phyloP scores from a whole-genome alignment of 1,284 basidiomycete genomes.

The Wallemia ichthyophaga region DNA sequence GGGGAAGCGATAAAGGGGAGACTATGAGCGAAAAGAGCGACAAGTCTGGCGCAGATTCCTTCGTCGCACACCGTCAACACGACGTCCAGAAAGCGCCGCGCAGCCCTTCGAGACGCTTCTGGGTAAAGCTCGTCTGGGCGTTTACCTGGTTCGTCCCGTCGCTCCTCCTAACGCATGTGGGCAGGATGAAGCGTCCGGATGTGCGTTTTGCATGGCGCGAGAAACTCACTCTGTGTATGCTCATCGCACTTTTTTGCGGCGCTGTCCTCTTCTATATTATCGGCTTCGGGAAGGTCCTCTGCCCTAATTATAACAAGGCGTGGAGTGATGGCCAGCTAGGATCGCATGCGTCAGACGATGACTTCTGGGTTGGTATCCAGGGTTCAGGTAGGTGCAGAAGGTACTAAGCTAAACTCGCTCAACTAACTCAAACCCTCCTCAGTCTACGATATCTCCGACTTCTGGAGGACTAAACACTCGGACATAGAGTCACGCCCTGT shows the following conservation, averaged over 20 bases:
- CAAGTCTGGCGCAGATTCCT: slow-evolving; percentile 48
- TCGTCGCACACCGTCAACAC: not conserved
- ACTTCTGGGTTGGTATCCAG: slow-evolving; percentile 50
- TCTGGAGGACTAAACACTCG: not conserved
- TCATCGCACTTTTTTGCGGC: slow-evolving; percentile 81
- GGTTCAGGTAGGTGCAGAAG: slow-evolving; percentile 67
- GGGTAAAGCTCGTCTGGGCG: slow-evolving; percentile 68
- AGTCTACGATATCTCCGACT: not conserved
- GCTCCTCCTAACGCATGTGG: slow-evolving; percentile 33
- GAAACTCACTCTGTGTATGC: slow-evolving; percentile 76
- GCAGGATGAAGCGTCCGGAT: slow-evolving; percentile 77
- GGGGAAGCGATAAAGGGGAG: slow-evolving; percentile 41
- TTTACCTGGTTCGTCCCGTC: slow-evolving; percentile 75
- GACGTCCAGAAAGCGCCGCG: not conserved
- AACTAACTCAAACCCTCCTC: slow-evolving; percentile 34
- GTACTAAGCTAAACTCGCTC: slow-evolving; percentile 27
- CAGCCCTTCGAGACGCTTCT: slow-evolving; percentile 29
- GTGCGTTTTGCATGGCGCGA: slow-evolving; percentile 90
- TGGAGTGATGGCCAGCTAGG: slow-evolving; percentile 32
- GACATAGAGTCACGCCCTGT: not conserved
- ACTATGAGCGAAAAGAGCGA: slow-evolving; percentile 56
- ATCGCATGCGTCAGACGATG: slow-evolving; percentile 23
- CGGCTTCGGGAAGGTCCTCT: slow-evolving; percentile 60
- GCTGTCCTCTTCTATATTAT: slow-evolving; percentile 79
- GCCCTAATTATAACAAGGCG: slow-evolving; percentile 52